Percentiles rank a stretch among this genome's conserved stretches.
Conservation (phyloP, 768 basidiomycete genomes). For the Suillus decipiens region DNA sequence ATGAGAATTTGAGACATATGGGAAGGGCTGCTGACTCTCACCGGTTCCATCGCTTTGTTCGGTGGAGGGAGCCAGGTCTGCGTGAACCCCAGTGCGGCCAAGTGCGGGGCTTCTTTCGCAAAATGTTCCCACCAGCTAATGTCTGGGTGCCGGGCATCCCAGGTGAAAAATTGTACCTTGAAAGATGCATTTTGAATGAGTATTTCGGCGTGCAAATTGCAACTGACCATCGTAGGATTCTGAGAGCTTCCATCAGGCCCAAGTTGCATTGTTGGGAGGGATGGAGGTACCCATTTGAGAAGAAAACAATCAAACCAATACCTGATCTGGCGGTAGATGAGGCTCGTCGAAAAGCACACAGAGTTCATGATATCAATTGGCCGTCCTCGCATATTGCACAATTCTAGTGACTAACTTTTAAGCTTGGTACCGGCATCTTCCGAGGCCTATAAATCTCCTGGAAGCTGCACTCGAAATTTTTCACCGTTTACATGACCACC, state of each 20-base stretch:
- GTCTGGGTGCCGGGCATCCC: constrained; percentile 59
- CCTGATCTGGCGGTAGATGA: constrained; percentile 6
- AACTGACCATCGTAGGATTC: constrained; percentile 64
- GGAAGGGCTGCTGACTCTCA: constrained; percentile 25
- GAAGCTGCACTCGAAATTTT: background rate
- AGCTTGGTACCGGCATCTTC: constrained; percentile 1
- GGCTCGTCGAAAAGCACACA: constrained; percentile 10
- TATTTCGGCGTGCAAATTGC: constrained; percentile 1
- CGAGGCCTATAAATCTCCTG: constrained; percentile 5
- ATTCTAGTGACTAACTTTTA: too few species aligned
- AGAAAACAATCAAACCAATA: constrained; percentile 28
- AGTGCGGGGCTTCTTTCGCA: constrained; percentile 59
- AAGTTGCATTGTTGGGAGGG: constrained; percentile 63
- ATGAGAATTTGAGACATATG: background rate
- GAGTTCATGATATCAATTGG: background rate
- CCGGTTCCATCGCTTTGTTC: constrained; percentile 72
- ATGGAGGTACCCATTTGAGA: constrained; percentile 32
- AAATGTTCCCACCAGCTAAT: constrained; percentile 85
- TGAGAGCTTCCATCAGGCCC: constrained; percentile 47
- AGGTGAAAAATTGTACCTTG: constrained; percentile 84
- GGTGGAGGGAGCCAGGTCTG: constrained; percentile 86
- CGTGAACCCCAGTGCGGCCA: constrained; percentile 71
- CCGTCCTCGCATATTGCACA: too few species aligned
- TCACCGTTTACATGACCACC: constrained; percentile 47
- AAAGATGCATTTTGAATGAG: background rate